Evolutionary conservation across 352 stramenopile species (phyloP).

Genomic region (Blastocystis sp.): DNA sequence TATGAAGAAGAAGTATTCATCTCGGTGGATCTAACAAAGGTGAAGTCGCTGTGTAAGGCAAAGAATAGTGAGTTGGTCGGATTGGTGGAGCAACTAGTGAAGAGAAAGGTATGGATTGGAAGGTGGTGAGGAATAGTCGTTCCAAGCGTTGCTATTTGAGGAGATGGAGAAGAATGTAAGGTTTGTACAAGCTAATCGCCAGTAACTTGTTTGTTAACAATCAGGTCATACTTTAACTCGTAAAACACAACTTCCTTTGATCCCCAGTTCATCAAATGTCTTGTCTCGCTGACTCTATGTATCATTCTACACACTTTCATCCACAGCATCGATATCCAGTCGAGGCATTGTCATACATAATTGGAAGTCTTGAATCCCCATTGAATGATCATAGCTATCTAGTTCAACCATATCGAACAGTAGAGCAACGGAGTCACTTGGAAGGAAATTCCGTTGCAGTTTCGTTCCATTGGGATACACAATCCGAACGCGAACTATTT

Average conservation of each 20-base stretch:
- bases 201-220: not conserved
- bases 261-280: not conserved
- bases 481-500: not conserved
- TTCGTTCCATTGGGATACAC: constrained; percentile 53
- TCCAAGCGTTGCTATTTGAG: not conserved
- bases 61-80: no score
- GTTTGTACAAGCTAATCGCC: not conserved
- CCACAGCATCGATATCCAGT: not conserved
- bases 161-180: not conserved
- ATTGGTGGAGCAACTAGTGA: not conserved
- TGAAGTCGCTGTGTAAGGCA: not conserved
- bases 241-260: constrained; percentile 48
- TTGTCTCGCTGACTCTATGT: not conserved
- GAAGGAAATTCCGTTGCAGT: constrained; percentile 33
- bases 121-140: not conserved
- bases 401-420: constrained; percentile 21
- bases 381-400: constrained; percentile 21
- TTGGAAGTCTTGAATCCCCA: not conserved
- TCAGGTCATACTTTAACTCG: not conserved
- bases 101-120: not conserved
- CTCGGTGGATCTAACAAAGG: not conserved
- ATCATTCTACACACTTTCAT: not conserved
- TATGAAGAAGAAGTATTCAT: not conserved
- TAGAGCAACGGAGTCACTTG: not conserved
- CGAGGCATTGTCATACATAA: constrained; percentile 19